These are phyloP conservation scores for Hebeloma cylindrosporum DNA, from an alignment of 768 basidiomycete genomes.

Conservation along the genomic window DNA sequence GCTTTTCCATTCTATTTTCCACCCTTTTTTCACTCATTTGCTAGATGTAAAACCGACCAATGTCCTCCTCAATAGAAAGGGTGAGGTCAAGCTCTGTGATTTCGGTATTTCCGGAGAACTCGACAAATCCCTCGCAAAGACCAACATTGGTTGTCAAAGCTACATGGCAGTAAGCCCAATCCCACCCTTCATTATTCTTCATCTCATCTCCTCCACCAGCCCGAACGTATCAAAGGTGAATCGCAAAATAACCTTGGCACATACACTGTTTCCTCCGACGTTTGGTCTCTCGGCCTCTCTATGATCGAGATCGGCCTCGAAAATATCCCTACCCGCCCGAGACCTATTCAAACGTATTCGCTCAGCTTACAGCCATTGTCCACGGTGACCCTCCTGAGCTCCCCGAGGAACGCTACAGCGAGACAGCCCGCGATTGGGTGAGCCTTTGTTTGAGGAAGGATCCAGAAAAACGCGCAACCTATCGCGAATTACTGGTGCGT, in stretches of 20 bases:
- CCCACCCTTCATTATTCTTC: conserved; percentile 1
- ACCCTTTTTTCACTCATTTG: conserved; percentile 9
- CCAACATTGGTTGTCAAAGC: conserved; percentile 97
- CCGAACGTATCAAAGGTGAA: conserved; percentile 95
- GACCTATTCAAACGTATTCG: conserved; percentile 96
- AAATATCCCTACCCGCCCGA: conserved; percentile 96
- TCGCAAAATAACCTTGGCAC: conserved; percentile 82
- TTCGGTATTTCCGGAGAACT: conserved; percentile 99
- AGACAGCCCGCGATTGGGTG: conserved; percentile 81
- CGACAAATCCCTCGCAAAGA: conserved; percentile 94
- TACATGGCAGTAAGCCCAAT: conserved; percentile 88
- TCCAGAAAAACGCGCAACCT: conserved; percentile 77
- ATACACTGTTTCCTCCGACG: conserved; percentile 95
- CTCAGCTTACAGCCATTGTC: conserved; percentile 93
- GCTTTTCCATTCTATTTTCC: neutral
- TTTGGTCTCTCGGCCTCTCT: conserved; percentile 95
- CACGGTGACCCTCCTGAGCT: conserved; percentile 90
- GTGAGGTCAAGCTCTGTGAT: conserved; percentile 93
- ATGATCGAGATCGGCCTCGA: conserved; percentile 90
- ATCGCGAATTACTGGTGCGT: conserved; percentile 75
- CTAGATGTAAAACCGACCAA: conserved; percentile 93
- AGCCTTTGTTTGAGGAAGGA: conserved; percentile 77
- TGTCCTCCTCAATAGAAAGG: conserved; percentile 85
- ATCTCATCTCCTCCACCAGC: conserved; percentile 43
- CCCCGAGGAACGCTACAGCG: conserved; percentile 66